phyloP scores from a whole-genome alignment of 2,329 filamentous ascomycete genomes.

The Pestalotiopsis sp. region DNA sequence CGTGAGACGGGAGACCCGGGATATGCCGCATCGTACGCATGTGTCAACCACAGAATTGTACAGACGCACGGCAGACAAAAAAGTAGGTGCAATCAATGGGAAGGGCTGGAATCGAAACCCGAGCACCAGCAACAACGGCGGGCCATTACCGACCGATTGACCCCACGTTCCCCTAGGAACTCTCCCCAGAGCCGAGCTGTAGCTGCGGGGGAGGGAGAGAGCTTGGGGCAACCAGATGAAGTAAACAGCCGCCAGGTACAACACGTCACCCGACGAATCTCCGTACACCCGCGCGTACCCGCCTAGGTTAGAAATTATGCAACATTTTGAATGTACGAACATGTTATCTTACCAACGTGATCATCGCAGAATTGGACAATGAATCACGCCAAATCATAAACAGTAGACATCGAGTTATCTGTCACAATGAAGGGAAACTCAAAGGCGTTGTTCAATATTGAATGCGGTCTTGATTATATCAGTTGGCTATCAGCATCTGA shows the following conservation, averaged over 20 bases:
- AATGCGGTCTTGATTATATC: not conserved
- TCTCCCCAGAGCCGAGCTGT: slow-evolving; percentile 7
- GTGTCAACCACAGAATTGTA: not conserved
- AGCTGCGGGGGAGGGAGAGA: not conserved
- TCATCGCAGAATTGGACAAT: too few relatives aligned
- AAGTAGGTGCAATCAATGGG: not conserved
- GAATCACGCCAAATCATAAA: too few relatives aligned
- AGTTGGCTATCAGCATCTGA: slow-evolving; percentile 50
- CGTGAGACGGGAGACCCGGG: not conserved
- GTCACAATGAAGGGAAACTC: too few relatives aligned
- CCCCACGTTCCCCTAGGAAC: slow-evolving; percentile 3
- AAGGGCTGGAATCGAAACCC: not conserved
- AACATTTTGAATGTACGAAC: too few relatives aligned
- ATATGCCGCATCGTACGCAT: not conserved
- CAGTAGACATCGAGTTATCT: too few relatives aligned
- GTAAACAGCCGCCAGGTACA: too few relatives aligned
- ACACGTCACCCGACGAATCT: too few relatives aligned
- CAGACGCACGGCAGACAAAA: not conserved
- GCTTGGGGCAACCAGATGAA: not conserved
- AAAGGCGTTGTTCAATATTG: not conserved
- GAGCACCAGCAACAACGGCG: not conserved
- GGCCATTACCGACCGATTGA: not conserved
- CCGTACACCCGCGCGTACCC: too few relatives aligned
- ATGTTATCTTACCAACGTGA: too few relatives aligned
- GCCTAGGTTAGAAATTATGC: too few relatives aligned